Evolutionary conservation across 2,329 filamentous ascomycete genomes (phyloP), one percentile per base, ranked within the genome.

Genomic region (Sporothrix globosa): DNA sequence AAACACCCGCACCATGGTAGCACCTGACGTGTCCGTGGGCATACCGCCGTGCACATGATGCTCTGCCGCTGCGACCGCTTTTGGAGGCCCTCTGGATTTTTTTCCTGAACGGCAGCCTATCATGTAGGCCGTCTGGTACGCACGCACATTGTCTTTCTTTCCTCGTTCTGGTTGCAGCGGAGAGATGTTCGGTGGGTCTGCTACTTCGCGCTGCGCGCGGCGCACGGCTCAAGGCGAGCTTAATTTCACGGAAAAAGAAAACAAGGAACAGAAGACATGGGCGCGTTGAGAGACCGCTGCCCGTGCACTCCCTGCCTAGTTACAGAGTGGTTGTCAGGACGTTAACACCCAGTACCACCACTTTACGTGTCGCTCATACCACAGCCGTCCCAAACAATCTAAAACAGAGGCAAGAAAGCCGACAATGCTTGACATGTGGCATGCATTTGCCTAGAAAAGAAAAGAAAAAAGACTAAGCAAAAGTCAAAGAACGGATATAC

Each of bases 11-110:
- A 13, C 41, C 60, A 63, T 13, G 60, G 60, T 65, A 30, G 44
- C 60, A 48, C 60, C 34, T 41, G 34, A 30, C 34, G 11, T 50
- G 19, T 65, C 24, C 34, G 21, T 30, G 9, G 50, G 61, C 44
- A 65, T 30, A 50, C 21, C 63, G 53, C 50, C 67, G 61, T 67
- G 73, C 76, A 76, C 75, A 76, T 77, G 76, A 76, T 74, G 65
- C n/a, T 70, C 67, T 50, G 53, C 41, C 68, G 69, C 73, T 76
- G 76, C 76, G 76, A 75, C 76, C 68, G 48, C 34, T 66, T 66
- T 48, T 54, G 41, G 41, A 30, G 34, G 34, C 63, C 60, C 52
- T 66, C 14, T 65, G 58, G 58, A 21, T 44, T 11, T 39, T 34
- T 63, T 48, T 11, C 41, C 21, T 48, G 41, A 61, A 44, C 56